Evolutionary conservation across 306 rosid genomes (phyloP).

Genomic region (Vigna reflexopilosa): DNA sequence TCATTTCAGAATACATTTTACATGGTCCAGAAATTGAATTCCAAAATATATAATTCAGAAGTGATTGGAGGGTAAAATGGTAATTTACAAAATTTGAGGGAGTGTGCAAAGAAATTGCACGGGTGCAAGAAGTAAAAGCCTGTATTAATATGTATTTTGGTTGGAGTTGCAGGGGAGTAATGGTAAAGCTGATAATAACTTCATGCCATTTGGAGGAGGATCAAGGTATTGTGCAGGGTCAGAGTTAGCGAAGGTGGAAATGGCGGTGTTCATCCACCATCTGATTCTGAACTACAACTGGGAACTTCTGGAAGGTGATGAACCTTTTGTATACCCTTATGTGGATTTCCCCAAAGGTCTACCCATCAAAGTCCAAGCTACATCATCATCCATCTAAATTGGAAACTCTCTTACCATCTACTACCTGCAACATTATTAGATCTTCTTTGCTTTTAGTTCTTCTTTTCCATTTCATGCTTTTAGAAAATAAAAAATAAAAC

Average conservation of each 20-base stretch:
- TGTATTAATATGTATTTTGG: neutral
- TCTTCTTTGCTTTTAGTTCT: neutral
- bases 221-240: slow-evolving; percentile 84
- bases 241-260: slow-evolving; percentile 94
- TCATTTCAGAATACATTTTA: too few species aligned
- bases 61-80: too few species aligned
- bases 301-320: slow-evolving; percentile 71
- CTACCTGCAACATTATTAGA: neutral
- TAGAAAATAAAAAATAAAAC: neutral
- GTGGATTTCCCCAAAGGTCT: slow-evolving; percentile 90
- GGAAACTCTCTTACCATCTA: neutral
- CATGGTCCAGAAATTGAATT: too few species aligned
- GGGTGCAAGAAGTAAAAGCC: too few species aligned
- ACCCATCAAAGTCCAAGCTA: slow-evolving; percentile 65
- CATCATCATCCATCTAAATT: slow-evolving; percentile 16
- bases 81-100: too few species aligned
- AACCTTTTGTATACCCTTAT: slow-evolving; percentile 73
- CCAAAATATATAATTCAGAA: too few species aligned
- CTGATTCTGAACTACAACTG: slow-evolving; percentile 78
- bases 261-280: slow-evolving; percentile 96
- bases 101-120: too few species aligned
- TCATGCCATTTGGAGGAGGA: slow-evolving; percentile 97
- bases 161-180: slow-evolving; percentile 48
- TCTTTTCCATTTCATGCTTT: neutral
- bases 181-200: slow-evolving; percentile 48